Percentiles rank a stretch among this genome's conserved stretches.
These are phyloP conservation scores for Trichoderma simmonsii DNA, from an alignment of 2,329 filamentous ascomycete species.

Conservation along the genomic window DNA sequence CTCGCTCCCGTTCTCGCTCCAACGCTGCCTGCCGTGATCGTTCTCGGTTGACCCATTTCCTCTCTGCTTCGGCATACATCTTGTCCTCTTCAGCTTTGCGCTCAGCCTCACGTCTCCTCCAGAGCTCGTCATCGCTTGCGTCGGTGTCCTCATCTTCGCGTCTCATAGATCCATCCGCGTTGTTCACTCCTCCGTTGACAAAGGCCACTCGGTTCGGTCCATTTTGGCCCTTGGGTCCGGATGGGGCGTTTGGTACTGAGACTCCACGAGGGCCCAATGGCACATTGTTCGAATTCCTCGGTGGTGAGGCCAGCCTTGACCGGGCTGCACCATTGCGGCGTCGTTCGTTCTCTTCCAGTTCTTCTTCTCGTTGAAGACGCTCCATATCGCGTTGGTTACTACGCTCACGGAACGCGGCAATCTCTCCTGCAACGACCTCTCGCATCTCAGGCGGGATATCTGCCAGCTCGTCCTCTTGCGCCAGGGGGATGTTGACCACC, in stretches of 20 bases:
- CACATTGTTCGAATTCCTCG: constrained; percentile 59
- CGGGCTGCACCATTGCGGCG: constrained; percentile 63
- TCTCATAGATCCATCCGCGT: constrained; percentile 54
- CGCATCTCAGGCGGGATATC: constrained; percentile 97
- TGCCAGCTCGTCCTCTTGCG: constrained; percentile 85
- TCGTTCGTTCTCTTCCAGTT: constrained; percentile 83
- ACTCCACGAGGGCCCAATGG: constrained; percentile 42
- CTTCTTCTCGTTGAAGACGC: constrained; percentile 82
- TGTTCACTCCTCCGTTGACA: constrained; percentile 72
- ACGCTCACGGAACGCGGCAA: constrained; percentile 87
- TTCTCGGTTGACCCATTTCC: constrained; percentile 88
- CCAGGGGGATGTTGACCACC: constrained; percentile 84
- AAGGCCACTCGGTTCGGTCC: constrained; percentile 65
- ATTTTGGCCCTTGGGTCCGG: constrained; percentile 62
- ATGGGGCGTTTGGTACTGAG: constrained; percentile 67
- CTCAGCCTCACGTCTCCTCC: constrained; percentile 67
- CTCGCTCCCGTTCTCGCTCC: constrained; percentile 77
- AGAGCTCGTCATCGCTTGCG: constrained; percentile 81
- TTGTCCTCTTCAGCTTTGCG: constrained; percentile 75
- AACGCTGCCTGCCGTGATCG: constrained; percentile 78
- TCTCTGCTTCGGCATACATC: constrained; percentile 77
- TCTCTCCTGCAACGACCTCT: constrained; percentile 90
- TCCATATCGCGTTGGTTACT: constrained; percentile 88
- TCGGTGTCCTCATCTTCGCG: constrained; percentile 83
- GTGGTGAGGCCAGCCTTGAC: constrained; percentile 70